Evolutionary conservation across 23 red algal species (phyloP).

Genomic region (Gracilaria domingensis): DNA sequence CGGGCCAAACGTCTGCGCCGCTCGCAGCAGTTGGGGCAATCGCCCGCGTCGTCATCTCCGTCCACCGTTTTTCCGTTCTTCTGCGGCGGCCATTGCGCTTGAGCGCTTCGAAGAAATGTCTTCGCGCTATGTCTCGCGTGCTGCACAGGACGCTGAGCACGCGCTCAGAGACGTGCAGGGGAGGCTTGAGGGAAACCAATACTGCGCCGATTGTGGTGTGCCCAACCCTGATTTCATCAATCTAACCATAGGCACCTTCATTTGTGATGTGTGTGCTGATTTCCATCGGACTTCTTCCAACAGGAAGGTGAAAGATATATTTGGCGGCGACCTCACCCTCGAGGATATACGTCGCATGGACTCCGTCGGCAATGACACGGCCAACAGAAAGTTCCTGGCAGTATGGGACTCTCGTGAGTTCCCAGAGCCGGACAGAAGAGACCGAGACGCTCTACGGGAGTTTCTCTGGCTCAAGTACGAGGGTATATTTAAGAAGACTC

Average conservation of each 20-base stretch:
- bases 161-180: constrained; percentile 55
- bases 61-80: background rate
- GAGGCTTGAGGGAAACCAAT: constrained; percentile 49
- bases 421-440: constrained; percentile 54
- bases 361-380: constrained; percentile 52
- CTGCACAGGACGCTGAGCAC: constrained; percentile 34
- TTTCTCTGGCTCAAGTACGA: constrained; percentile 78
- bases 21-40: background rate
- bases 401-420: constrained; percentile 56
- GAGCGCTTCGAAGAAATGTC: constrained; percentile 16
- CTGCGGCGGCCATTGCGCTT: background rate
- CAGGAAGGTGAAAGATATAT: constrained; percentile 62
- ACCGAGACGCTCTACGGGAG: constrained; percentile 52
- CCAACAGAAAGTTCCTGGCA: constrained; percentile 70
- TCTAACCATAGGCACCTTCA: constrained; percentile 63
- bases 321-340: constrained; percentile 51
- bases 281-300: constrained; percentile 61
- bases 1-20: background rate
- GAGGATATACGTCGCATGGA: constrained; percentile 68
- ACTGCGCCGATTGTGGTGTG: constrained; percentile 57
- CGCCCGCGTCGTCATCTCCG: background rate
- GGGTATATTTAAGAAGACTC: constrained; percentile 54
- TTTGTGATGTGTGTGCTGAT: constrained; percentile 53
- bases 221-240: constrained; percentile 54
- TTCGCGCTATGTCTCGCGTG: constrained; percentile 39